Base-by-base conservation (phyloP, 75 land plant genomes). In the Isoetes taiwanensis region DNA sequence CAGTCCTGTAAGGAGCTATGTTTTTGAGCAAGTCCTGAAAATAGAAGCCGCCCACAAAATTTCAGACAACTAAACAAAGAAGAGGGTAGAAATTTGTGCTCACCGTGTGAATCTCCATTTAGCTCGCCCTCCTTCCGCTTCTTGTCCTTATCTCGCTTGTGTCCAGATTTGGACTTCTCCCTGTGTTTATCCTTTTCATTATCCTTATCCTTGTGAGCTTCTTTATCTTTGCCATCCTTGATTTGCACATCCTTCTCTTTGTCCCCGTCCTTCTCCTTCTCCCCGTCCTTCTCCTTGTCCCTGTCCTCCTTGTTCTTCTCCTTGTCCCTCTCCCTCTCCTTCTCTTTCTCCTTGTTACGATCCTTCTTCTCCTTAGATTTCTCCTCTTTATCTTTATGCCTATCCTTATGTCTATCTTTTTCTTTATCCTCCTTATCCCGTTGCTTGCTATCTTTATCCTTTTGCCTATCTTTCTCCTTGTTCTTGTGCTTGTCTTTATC, bases 51-150 rank as follows among this genome's bases (percentile, higher is more conserved):
- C n/a, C n/a, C n/a, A n/a, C n/a, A 54, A 37, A 25, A 37, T 5
- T 10, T 4, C 3, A 0, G 54, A 26, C 34, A 17, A 37, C 1
- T 41, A 52, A 53, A 27, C 57, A 66, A 43, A 56, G 62, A 39
- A 24, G 33, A 9, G 19, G 26, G 30, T 37, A 57, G 39, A 69
- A 38, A 58, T 42, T 31, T 35, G 14, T 28, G 48, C 82, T 68
- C 69, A 79, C 82, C 82, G 72, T 64, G 69, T 12, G 65, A 34
- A 57, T 65, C 46, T 1, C 82, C 82, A 59, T 80, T 76, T 27
- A 43, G 46, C 42, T 66, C 71, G 16, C 37, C 14, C n/a, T 61
- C 68, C 57, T 73, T 77, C 37, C 74, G 39, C 35, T 77, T 80
- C 69, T 41, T 56, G 2, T 41, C 20, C 40, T 69, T 56, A 31